Percentiles rank a stretch among this genome's conserved stretches.
Conservation (phyloP, 2,329 filamentous ascomycete species). For the Aspergillus candidus region DNA sequence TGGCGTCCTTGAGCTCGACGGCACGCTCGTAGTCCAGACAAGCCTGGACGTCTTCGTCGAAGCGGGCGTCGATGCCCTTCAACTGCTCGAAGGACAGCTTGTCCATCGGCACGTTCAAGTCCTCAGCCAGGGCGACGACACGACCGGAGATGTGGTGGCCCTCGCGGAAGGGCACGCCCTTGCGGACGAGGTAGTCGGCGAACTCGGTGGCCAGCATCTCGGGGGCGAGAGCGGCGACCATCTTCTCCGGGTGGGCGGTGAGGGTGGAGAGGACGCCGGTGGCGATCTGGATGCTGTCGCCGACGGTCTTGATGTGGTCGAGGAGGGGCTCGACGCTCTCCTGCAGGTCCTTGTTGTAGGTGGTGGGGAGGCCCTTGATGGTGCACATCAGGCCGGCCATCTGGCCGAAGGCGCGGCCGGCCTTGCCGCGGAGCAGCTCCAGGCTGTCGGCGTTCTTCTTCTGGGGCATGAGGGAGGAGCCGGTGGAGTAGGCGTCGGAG, state of each 20-base stretch:
- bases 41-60: constrained; percentile 63
- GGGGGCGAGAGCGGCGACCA: constrained; percentile 70
- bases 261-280: constrained; percentile 73
- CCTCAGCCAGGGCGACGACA: constrained; percentile 66
- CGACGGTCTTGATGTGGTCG: constrained; percentile 74
- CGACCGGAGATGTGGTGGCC: constrained; percentile 72
- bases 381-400: constrained; percentile 76
- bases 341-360: constrained; percentile 91
- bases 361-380: constrained; percentile 67
- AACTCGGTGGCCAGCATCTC: constrained; percentile 68
- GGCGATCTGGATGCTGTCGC: constrained; percentile 75
- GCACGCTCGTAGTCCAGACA: constrained; percentile 76
- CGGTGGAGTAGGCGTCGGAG: constrained; percentile 74
- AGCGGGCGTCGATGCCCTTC: constrained; percentile 60
- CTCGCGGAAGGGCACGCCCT: constrained; percentile 67
- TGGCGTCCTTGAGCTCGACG: constrained; percentile 71
- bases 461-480: constrained; percentile 71
- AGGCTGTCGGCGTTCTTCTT: constrained; percentile 76
- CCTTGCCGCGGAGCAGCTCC: constrained; percentile 70
- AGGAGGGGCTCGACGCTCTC: constrained; percentile 82
- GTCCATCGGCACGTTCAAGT: constrained; percentile 62
- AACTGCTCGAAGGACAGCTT: constrained; percentile 61
- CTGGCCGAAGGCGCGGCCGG: constrained; percentile 69
- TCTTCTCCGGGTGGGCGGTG: constrained; percentile 63
- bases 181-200: constrained; percentile 44